Conservation (phyloP, 495 filamentous ascomycete species). For the Tuber melanosporum region DNA sequence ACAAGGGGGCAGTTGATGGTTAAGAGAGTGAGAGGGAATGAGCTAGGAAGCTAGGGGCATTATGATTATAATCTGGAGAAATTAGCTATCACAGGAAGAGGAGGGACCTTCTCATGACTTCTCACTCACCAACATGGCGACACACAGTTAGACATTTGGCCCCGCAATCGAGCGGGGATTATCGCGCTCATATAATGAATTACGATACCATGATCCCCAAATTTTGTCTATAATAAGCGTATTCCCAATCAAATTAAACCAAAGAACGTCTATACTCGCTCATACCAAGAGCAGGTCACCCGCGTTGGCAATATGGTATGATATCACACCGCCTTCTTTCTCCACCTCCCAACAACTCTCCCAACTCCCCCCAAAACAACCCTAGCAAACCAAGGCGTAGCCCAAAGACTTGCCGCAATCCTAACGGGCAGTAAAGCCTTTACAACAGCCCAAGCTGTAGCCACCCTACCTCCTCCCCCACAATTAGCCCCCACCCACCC, state of each 20-base stretch:
- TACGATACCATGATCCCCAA: neutral
- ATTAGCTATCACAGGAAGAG: neutral
- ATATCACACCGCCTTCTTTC: neutral
- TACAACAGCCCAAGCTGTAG: constrained; percentile 79
- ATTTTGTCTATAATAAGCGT: neutral
- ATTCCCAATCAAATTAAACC: neutral
- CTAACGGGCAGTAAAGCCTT: constrained; percentile 75
- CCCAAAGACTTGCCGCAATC: constrained; percentile 71
- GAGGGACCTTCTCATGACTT: neutral
- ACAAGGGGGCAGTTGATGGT: constrained; percentile 1
- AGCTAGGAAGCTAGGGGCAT: neutral
- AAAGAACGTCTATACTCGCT: neutral
- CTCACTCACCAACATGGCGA: neutral
- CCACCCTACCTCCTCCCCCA: constrained; percentile 52
- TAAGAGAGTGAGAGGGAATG: constrained; percentile 1
- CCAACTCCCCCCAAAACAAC: constrained; percentile 8
- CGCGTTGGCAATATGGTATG: neutral
- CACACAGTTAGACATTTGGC: neutral
- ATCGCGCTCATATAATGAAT: neutral
- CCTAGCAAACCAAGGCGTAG: constrained; percentile 85
- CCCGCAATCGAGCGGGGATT: neutral
- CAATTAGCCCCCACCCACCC: neutral
- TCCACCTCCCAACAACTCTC: constrained; percentile 1
- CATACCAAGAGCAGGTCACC: neutral
- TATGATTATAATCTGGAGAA: neutral